A percentile compares a stretch with the other conserved stretches of the same genome.
Conservation (phyloP, 2,329 filamentous ascomycete genomes). For the Botrytis elliptica region DNA sequence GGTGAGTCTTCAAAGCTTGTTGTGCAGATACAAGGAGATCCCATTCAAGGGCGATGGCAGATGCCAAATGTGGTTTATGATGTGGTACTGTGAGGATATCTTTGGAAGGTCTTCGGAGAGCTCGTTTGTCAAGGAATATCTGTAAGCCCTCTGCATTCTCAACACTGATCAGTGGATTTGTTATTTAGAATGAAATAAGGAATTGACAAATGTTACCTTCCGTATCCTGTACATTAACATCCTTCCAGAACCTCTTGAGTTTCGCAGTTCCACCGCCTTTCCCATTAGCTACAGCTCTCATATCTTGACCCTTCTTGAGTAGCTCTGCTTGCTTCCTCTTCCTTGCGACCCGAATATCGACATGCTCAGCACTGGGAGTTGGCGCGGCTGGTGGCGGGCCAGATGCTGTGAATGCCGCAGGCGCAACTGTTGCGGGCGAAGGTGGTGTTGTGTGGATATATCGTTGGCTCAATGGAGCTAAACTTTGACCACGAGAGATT, state of each 20-base stretch:
- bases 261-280: conserved; percentile 44
- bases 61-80: conserved; percentile 77
- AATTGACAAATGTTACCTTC: conserved; percentile 50
- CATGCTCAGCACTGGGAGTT: conserved; percentile 43
- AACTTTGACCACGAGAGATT: background rate
- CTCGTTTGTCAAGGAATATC: conserved; percentile 73
- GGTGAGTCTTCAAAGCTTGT: conserved; percentile 80
- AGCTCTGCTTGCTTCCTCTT: conserved; percentile 55
- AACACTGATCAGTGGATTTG: conserved; percentile 20
- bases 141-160: conserved; percentile 41
- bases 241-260: conserved; percentile 83
- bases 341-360: conserved; percentile 47
- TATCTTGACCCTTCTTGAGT: conserved; percentile 51
- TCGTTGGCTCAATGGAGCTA: conserved; percentile 24
- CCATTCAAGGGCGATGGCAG: conserved; percentile 90
- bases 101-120: conserved; percentile 77
- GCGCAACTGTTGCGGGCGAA: conserved; percentile 34
- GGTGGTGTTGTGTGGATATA: conserved; percentile 34
- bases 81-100: conserved; percentile 68
- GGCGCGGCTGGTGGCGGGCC: conserved; percentile 61
- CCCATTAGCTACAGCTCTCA: conserved; percentile 43
- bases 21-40: conserved; percentile 77
- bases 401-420: conserved; percentile 50
- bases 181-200: background rate
- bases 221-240: conserved; percentile 68